These are phyloP conservation scores for Tetratostichococcus sp. DNA, from an alignment of 139 green algal genomes.

Conservation along the genomic window DNA sequence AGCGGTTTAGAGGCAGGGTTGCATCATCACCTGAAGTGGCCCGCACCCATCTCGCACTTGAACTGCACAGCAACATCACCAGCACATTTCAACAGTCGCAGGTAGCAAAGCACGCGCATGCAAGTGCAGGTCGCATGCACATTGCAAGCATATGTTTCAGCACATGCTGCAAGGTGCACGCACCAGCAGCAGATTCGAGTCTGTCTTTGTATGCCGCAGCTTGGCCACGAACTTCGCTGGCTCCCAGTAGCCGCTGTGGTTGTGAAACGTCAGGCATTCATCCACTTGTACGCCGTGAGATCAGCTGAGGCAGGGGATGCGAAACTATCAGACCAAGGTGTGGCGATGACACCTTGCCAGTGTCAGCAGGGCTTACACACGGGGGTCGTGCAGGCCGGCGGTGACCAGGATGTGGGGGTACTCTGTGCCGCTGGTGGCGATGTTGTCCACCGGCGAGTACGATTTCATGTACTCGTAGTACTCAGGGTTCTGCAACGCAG, in stretches of 20 bases:
- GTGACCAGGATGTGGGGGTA: slow-evolving; percentile 86
- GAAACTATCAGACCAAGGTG: too few species aligned
- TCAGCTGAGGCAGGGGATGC: too few species aligned
- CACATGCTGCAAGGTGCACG: too few species aligned
- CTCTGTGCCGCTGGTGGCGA: slow-evolving; percentile 28
- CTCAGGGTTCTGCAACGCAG: slow-evolving; percentile 24
- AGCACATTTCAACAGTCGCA: too few species aligned
- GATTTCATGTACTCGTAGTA: slow-evolving; percentile 81
- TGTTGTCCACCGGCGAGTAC: slow-evolving; percentile 89
- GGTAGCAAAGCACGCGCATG: too few species aligned
- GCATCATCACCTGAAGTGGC: slow-evolving; percentile 3
- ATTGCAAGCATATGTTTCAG: too few species aligned
- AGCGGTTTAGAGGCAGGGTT: too few species aligned
- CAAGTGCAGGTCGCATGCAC: too few species aligned
- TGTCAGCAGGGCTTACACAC: slow-evolving; percentile 33
- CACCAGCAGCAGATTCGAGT: slow-evolving; percentile 57
- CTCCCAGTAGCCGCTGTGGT: slow-evolving; percentile 20
- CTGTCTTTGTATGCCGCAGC: slow-evolving; percentile 52
- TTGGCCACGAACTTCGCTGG: slow-evolving; percentile 82
- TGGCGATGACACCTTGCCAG: too few species aligned
- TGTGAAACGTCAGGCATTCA: background rate
- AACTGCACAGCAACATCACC: background rate
- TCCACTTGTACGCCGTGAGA: too few species aligned
- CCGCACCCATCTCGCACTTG: slow-evolving; percentile 45
- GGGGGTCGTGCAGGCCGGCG: slow-evolving; percentile 72